These are phyloP conservation scores for Penicillium goetzii DNA, from an alignment of 495 filamentous ascomycete genomes.

Conservation along the genomic window DNA sequence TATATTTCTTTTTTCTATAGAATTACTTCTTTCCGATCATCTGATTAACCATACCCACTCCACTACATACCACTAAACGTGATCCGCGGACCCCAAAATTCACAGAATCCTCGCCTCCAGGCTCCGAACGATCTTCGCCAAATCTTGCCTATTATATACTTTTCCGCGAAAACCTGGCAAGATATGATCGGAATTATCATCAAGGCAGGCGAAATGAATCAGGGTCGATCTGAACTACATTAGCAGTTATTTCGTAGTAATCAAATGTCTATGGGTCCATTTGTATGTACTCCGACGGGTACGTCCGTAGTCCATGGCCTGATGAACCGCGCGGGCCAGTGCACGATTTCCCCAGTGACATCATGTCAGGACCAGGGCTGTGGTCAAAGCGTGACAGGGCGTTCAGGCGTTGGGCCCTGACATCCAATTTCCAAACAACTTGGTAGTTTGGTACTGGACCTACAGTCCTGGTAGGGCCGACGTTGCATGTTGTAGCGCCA, in stretches of 20 bases:
- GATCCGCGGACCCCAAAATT: neutral
- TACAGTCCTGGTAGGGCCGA: too few species aligned
- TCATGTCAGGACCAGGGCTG: slow-evolving; percentile 21
- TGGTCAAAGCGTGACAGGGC: slow-evolving; percentile 26
- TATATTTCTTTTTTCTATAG: neutral
- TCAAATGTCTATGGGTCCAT: slow-evolving; percentile 25
- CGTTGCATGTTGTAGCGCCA: neutral
- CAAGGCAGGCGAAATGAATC: slow-evolving; percentile 23
- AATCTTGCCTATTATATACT: neutral
- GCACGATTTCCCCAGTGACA: slow-evolving; percentile 38
- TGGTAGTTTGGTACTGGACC: neutral
- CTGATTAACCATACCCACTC: neutral
- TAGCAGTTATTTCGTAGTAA: too few species aligned
- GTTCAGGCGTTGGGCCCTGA: slow-evolving; percentile 21
- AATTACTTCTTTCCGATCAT: slow-evolving; percentile 6
- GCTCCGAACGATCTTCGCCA: neutral
- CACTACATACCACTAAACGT: neutral
- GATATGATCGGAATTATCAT: neutral
- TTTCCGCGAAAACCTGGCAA: neutral
- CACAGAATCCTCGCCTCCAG: neutral
- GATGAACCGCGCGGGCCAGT: slow-evolving; percentile 29
- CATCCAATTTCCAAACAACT: neutral
- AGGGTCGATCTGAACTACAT: slow-evolving; percentile 19
- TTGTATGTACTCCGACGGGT: too few species aligned
- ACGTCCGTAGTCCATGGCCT: neutral